phyloP scores from a whole-genome alignment of 768 basidiomycete genomes.

The Cyclocybe aegerita region DNA sequence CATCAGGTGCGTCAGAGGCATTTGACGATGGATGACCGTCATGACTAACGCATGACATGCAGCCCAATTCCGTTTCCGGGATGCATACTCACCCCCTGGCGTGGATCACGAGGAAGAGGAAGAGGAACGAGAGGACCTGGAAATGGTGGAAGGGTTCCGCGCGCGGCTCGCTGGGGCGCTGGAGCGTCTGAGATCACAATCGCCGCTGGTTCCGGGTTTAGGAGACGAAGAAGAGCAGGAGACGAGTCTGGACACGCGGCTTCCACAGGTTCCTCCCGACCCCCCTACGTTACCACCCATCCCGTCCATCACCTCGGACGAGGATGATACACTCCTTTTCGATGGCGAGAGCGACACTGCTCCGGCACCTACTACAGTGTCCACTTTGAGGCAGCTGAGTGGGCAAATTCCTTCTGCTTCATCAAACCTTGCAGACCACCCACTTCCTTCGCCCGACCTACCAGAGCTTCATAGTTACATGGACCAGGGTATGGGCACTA shows the following conservation, averaged over 20 bases:
- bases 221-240: conserved; percentile 9
- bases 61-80: not conserved
- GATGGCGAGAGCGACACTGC: not conserved
- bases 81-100: not conserved
- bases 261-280: conserved; percentile 5
- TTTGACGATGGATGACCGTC: too few relatives aligned
- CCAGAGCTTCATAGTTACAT: conserved; percentile 23
- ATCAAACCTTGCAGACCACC: conserved; percentile 13
- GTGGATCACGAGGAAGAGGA: too few relatives aligned
- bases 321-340: conserved; percentile 7
- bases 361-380: not conserved
- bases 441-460: conserved; percentile 22
- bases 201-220: conserved; percentile 27
- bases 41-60: too few relatives aligned
- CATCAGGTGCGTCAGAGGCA: too few relatives aligned
- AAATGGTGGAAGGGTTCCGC: conserved; percentile 19
- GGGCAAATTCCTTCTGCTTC: not conserved
- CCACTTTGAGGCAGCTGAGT: not conserved
- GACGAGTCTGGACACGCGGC: not conserved
- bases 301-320: conserved; percentile 12
- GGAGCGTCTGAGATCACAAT: conserved; percentile 28
- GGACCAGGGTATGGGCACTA: conserved; percentile 9
- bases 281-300: conserved; percentile 26
- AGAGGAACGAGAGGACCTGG: too few relatives aligned
- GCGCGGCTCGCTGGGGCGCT: conserved; percentile 34